Evolutionary conservation across 257 asterid species (phyloP).

Genomic region (Craterostigma plantagineum): DNA sequence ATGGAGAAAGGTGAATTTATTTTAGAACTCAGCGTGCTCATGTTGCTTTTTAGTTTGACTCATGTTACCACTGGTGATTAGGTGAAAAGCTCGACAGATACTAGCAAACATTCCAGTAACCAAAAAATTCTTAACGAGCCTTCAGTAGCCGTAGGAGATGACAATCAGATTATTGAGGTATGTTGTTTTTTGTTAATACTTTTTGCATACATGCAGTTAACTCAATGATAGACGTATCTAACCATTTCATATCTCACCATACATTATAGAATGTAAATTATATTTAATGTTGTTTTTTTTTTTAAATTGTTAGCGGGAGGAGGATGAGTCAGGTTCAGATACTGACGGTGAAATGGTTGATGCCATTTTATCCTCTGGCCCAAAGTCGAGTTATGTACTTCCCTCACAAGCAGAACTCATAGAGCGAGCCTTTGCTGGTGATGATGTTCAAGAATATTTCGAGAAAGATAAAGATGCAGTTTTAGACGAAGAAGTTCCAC

Average conservation of each 20-base stretch:
- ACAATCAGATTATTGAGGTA: slow-evolving; percentile 38
- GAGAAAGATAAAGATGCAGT: slow-evolving; percentile 62
- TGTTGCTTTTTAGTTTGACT: not conserved
- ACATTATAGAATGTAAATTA: too few relatives aligned
- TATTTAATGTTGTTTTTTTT: too few relatives aligned
- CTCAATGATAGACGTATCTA: too few relatives aligned
- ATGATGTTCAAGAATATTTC: slow-evolving; percentile 82
- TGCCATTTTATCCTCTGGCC: slow-evolving; percentile 55
- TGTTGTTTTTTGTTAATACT: too few relatives aligned
- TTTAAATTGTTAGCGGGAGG: slow-evolving; percentile 16
- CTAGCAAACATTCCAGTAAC: slow-evolving; percentile 14
- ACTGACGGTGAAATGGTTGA: slow-evolving; percentile 86
- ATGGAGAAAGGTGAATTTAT: slow-evolving; percentile 36
- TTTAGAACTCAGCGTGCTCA: not conserved
- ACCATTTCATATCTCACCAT: too few relatives aligned
- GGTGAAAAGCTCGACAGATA: slow-evolving; percentile 23
- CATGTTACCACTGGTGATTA: slow-evolving; percentile 15
- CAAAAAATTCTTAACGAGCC: slow-evolving; percentile 11
- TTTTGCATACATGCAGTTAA: too few relatives aligned
- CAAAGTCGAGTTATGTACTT: slow-evolving; percentile 41
- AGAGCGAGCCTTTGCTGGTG: slow-evolving; percentile 88
- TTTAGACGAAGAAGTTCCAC: slow-evolving; percentile 71
- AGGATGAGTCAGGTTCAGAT: slow-evolving; percentile 36
- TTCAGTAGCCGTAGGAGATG: slow-evolving; percentile 11
- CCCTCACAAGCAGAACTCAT: slow-evolving; percentile 91